Evolutionary conservation across 345 rosid genomes (phyloP), one percentile per base, ranked within the genome.

Genomic region (Psidium friedrichsthalianum): DNA sequence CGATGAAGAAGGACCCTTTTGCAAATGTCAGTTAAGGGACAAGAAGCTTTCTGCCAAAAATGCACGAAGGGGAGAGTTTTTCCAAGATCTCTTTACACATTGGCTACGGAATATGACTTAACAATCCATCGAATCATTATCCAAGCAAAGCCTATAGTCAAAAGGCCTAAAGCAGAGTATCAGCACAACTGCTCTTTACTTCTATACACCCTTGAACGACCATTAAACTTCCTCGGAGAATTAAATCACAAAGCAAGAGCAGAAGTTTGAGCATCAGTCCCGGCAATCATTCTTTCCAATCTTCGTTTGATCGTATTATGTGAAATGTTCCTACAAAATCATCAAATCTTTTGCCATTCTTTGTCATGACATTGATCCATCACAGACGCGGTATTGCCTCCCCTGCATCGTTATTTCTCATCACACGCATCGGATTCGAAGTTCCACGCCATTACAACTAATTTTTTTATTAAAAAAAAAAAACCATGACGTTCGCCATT

Each of bases 1-100:
- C 96, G 91, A 86, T n/a, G 86, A 53, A 49, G 94, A 93, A 94
- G 87, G 49, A 92, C 88, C 78, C 92, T 92, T 87, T 29, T 54
- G 32, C 82, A 86, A 47, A 82, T 40, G 44, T 16, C 74, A 36
- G 47, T 6, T 40, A 51, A 69, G 5, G 81, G 3, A 54, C 5
- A 22, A 14, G 16, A 49, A 82, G 69, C 15, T 8, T 8, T 27
- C 59, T 11, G 61, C 27, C n/a, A 8, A 22, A 5, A 29, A 29
- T 21, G 59, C 11, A 25, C 56, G 16, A 81, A 1, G 32, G 25
- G 22, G 54, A n/a, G n/a, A n/a, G n/a, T n/a, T n/a, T 29, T 25
- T 32, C 57, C 53, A 8, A n/a, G 42, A 21, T 47, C 44, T 24
- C 24, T 42, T 42, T 24, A 36, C 16, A 40, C 27, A 27, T 2